Conservation (phyloP, 306 rosid genomes). For the Rosa chinensis region DNA sequence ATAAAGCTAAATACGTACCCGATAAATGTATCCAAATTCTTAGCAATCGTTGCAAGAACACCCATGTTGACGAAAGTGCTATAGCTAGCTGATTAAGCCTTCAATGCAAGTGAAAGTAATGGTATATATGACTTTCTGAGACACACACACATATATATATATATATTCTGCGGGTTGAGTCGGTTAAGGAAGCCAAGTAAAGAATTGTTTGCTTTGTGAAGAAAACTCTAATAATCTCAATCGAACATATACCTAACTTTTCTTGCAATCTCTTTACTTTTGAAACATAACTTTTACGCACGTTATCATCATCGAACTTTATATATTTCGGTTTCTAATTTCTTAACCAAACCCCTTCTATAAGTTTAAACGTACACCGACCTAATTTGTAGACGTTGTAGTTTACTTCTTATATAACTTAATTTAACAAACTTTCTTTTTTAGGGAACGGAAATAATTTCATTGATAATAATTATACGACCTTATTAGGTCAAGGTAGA, state of each 20-base stretch:
- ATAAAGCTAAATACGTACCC: constrained; percentile 47
- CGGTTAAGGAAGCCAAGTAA: constrained; percentile 1
- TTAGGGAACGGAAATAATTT: too few relatives aligned
- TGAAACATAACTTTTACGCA: background rate
- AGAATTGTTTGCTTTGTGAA: background rate
- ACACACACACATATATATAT: background rate
- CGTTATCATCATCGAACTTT: background rate
- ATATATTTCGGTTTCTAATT: background rate
- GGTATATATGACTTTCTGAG: background rate
- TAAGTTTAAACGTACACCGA: background rate
- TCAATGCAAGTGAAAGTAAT: background rate
- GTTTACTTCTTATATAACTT: background rate
- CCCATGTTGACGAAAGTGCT: constrained; percentile 51
- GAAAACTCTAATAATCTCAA: background rate
- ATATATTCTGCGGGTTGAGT: background rate
- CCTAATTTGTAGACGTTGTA: background rate
- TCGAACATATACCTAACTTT: background rate
- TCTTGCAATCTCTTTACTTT: background rate
- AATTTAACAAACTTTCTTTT: too few relatives aligned
- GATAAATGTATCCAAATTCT: constrained; percentile 61
- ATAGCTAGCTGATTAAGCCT: background rate
- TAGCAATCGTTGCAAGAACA: constrained; percentile 61
- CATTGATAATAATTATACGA: too few relatives aligned
- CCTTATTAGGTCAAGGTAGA: too few relatives aligned
- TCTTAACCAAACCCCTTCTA: background rate